These are phyloP conservation scores for Iris pallida DNA, from an alignment of 116 monocot species.

Conservation along the genomic window DNA sequence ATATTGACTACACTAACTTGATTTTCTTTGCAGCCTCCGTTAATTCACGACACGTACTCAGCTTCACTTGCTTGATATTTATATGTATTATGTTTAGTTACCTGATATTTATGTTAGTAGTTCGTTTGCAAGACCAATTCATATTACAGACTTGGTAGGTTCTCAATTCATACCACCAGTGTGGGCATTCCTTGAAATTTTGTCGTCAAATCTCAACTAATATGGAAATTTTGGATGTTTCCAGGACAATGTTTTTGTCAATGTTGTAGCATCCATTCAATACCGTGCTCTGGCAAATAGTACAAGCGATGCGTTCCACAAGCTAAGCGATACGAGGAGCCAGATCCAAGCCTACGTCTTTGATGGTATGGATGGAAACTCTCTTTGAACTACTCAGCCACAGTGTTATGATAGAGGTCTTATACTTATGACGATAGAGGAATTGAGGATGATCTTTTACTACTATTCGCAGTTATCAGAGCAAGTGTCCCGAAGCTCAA, in stretches of 20 bases:
- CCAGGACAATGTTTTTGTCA: slow-evolving; percentile 81
- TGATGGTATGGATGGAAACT: slow-evolving; percentile 44
- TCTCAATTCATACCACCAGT: no score
- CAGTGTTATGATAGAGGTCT: not conserved
- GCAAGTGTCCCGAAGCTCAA: slow-evolving; percentile 69
- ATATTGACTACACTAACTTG: no score
- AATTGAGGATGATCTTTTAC: not conserved
- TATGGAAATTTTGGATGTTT: not conserved
- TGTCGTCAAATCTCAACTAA: no score
- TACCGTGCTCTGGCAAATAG: slow-evolving; percentile 57
- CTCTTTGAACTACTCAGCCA: not conserved
- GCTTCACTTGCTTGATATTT: no score
- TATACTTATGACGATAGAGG: not conserved
- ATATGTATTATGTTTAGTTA: no score
- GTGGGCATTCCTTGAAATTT: no score
- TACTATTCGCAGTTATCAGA: slow-evolving; percentile 49
- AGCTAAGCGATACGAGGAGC: slow-evolving; percentile 54
- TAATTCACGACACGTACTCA: no score
- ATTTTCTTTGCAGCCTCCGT: no score
- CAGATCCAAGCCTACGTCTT: slow-evolving; percentile 85
- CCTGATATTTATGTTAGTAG: no score
- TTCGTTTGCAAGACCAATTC: no score
- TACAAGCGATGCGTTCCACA: slow-evolving; percentile 67
- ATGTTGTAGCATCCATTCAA: slow-evolving; percentile 71
- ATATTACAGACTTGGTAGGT: no score